Conservation (phyloP, 2,329 filamentous ascomycete species). For the Phyllosticta citribraziliensis region DNA sequence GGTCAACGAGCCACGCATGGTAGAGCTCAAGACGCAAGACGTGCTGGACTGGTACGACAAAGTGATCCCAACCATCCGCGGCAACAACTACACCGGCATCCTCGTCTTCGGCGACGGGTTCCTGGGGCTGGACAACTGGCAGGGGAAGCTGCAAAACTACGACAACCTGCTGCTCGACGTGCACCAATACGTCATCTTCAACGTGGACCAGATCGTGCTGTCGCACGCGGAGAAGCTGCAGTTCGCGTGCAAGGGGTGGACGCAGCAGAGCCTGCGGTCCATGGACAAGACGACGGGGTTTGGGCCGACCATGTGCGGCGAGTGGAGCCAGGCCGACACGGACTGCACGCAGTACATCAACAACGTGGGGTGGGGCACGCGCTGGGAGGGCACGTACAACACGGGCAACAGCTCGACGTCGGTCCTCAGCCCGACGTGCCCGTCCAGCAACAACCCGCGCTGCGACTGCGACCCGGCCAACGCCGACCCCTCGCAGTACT, state of each 20-base stretch:
- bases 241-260: slow-evolving; percentile 84
- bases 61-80: slow-evolving; percentile 62
- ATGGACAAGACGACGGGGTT: slow-evolving; percentile 70
- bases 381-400: slow-evolving; percentile 83
- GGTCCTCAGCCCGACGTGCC: slow-evolving; percentile 65
- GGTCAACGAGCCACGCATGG: slow-evolving; percentile 87
- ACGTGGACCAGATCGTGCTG: slow-evolving; percentile 72
- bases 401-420: slow-evolving; percentile 52
- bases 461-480: slow-evolving; percentile 74
- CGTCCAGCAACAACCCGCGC: slow-evolving; percentile 46
- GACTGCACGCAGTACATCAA: slow-evolving; percentile 84
- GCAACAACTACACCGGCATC: slow-evolving; percentile 62
- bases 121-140: slow-evolving; percentile 83
- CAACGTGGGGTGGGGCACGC: slow-evolving; percentile 76
- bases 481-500: slow-evolving; percentile 58
- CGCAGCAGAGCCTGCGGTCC: slow-evolving; percentile 61
- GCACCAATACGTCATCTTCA: slow-evolving; percentile 98
- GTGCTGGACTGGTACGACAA: slow-evolving; percentile 73
- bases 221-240: slow-evolving; percentile 75
- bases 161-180: slow-evolving; percentile 81
- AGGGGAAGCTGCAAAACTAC: slow-evolving; percentile 65
- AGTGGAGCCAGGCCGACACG: slow-evolving; percentile 96
- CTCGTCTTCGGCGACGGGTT: slow-evolving; percentile 93
- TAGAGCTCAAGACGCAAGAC: slow-evolving; percentile 48
- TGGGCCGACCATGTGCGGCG: slow-evolving; percentile 87